phyloP scores from a whole-genome alignment of 331 rosid genomes.

The Cydonia oblonga region DNA sequence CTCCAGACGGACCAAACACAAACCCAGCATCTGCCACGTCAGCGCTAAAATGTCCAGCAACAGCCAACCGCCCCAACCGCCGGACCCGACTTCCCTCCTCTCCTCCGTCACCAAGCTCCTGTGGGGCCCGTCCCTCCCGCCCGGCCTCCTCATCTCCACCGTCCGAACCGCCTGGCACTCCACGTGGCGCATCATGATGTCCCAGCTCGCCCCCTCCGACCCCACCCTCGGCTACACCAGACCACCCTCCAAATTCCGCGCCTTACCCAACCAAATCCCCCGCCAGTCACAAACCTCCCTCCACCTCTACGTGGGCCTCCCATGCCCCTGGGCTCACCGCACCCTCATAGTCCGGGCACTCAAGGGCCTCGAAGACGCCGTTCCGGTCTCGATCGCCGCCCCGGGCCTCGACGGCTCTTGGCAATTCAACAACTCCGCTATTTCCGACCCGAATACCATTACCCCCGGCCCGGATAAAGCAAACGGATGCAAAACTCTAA shows the following conservation, averaged over 20 bases:
- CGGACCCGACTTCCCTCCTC: slow-evolving; percentile 33
- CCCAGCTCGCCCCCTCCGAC: slow-evolving; percentile 87
- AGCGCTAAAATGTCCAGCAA: slow-evolving; percentile 34
- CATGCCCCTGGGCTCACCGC: slow-evolving; percentile 98
- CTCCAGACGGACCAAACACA: neutral
- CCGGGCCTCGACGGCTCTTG: slow-evolving; percentile 82
- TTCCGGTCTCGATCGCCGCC: slow-evolving; percentile 56
- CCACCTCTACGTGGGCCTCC: slow-evolving; percentile 74
- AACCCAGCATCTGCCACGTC: slow-evolving; percentile 4
- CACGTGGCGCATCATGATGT: slow-evolving; percentile 88
- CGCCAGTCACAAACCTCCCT: slow-evolving; percentile 14
- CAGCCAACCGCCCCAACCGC: slow-evolving; percentile 22
- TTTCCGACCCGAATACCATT: slow-evolving; percentile 2
- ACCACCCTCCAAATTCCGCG: slow-evolving; percentile 65
- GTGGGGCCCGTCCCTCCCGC: slow-evolving; percentile 86
- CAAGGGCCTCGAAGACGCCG: slow-evolving; percentile 67
- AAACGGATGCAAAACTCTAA: slow-evolving; percentile 48
- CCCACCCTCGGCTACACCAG: slow-evolving; percentile 55
- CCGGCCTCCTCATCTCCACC: slow-evolving; percentile 63
- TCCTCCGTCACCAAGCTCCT: slow-evolving; percentile 56
- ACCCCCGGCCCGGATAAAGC: slow-evolving; percentile 47
- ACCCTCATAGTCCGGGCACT: slow-evolving; percentile 72
- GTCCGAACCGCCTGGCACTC: slow-evolving; percentile 74
- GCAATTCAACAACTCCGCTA: slow-evolving; percentile 35
- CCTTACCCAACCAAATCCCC: slow-evolving; percentile 9